phyloP scores from a whole-genome alignment of 192 early-diverging fungal genomes.

The Helicostylum pulchrum region DNA sequence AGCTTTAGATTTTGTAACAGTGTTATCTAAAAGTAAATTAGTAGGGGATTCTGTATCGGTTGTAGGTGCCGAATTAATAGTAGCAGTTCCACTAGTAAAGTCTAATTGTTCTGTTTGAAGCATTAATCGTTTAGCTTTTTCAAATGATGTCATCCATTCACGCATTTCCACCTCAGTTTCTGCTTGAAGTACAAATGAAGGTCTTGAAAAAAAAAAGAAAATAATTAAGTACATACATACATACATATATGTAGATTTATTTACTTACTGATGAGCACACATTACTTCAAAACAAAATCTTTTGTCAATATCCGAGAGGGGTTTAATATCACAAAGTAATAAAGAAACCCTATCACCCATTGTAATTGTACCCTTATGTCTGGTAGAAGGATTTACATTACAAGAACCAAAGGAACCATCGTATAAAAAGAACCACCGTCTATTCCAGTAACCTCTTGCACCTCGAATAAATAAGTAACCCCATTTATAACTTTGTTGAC shows the following conservation, averaged over 20 bases:
- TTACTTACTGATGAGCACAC: constrained; percentile 65
- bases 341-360: constrained; percentile 60
- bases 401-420: constrained; percentile 52
- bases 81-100: neutral
- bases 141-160: constrained; percentile 62
- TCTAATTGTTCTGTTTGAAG: constrained; percentile 22
- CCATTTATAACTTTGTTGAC: constrained; percentile 36
- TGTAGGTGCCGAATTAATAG: neutral
- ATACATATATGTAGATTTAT: neutral
- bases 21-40: neutral
- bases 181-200: constrained; percentile 54
- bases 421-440: constrained; percentile 56
- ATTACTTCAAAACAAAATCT: constrained; percentile 72
- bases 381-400: constrained; percentile 31
- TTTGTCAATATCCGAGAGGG: constrained; percentile 53
- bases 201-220: constrained; percentile 12
- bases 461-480: constrained; percentile 24
- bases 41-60: neutral
- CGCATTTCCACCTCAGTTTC: constrained; percentile 67
- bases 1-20: no score
- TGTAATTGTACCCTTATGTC: constrained; percentile 18
- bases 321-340: constrained; percentile 56
- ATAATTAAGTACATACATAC: neutral
- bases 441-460: constrained; percentile 39
- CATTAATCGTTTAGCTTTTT: constrained; percentile 51